Evolutionary conservation across 2,329 filamentous ascomycete genomes (phyloP), one percentile per base, ranked within the genome.

Genomic region (Apiospora aurea): DNA sequence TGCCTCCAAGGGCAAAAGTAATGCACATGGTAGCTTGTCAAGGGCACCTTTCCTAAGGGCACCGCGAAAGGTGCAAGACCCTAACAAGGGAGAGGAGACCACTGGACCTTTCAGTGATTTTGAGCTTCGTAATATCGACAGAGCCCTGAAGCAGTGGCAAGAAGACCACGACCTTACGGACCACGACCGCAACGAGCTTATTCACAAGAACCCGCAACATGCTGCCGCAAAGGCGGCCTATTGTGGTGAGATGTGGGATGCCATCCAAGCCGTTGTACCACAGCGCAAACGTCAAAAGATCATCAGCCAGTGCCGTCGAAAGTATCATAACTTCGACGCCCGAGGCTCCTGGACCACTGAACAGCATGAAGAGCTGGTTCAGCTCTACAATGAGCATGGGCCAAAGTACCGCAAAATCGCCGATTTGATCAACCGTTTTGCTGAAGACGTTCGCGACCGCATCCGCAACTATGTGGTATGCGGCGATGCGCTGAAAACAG

Each of bases 381-480:
- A 82, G 0, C 79, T 89, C 7, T 84, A 87, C 69, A 81, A 85
- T 3, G 73, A 80, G n/a, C 80, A 87, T 68, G 85, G 86, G 1
- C 85, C 83, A 21, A 88, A 89, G 72, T 95, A 92, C 90, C 85
- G 86, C 14, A 75, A 85, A 41, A 92, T 95, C 74, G 89, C 86
- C 0, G 83, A 85, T n/a, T 75, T 88, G 29, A 87, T 93, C 74
- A 90, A 90, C 73, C 90, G 93, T 7, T 87, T 90, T 51, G 85
- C 88, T 0, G 88, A 90, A 73, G 92, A 94, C 77, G 86, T 91
- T 70, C 88, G 92, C 69, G 92, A 94, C 78, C 89, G 92, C 4
- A 93, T 91, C 84, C 86, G 90, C 51, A 92, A 94, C 76, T 90
- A 92, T 76, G 82, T 93, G 29, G 82, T 91, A 66, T 91, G 89